A percentile compares a stretch with the other conserved stretches of the same genome.
Evolutionary conservation across 2,329 filamentous ascomycete genomes (phyloP).

Genomic region (Botrytis squamosa): DNA sequence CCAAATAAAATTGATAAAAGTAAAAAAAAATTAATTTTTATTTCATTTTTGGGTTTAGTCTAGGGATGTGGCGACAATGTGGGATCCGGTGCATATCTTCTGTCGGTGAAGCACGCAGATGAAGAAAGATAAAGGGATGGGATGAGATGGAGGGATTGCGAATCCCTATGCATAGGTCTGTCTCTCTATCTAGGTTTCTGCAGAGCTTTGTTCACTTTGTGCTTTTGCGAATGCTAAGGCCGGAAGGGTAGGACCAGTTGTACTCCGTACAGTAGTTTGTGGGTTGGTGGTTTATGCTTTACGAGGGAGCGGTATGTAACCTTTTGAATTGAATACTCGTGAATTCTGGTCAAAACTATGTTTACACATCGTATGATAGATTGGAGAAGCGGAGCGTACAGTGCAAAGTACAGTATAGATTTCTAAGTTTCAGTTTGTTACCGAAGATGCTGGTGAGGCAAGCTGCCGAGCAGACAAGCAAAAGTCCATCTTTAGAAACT

Average conservation of each 20-base stretch:
- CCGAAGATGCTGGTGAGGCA: background rate
- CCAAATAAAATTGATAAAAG: background rate
- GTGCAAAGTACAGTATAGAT: background rate
- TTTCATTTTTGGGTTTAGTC: background rate
- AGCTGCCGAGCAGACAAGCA: background rate
- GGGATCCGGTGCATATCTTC: background rate
- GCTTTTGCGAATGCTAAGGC: background rate
- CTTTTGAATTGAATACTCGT: background rate
- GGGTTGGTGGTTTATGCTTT: background rate
- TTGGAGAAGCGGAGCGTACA: background rate
- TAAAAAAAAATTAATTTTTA: background rate
- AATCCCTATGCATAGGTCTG: background rate
- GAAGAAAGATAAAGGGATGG: background rate
- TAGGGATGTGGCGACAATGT: background rate
- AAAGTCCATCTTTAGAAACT: background rate
- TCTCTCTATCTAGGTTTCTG: background rate
- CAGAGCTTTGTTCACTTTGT: background rate
- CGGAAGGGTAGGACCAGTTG: background rate
- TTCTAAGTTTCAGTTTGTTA: background rate
- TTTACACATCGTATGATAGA: background rate
- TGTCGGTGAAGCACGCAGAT: background rate
- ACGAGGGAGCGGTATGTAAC: background rate
- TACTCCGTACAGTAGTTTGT: background rate
- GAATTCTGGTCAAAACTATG: background rate
- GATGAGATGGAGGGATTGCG: background rate